These are phyloP conservation scores for Chrysoporthe puriensis DNA, from an alignment of 2,329 filamentous ascomycete species.

Conservation along the genomic window DNA sequence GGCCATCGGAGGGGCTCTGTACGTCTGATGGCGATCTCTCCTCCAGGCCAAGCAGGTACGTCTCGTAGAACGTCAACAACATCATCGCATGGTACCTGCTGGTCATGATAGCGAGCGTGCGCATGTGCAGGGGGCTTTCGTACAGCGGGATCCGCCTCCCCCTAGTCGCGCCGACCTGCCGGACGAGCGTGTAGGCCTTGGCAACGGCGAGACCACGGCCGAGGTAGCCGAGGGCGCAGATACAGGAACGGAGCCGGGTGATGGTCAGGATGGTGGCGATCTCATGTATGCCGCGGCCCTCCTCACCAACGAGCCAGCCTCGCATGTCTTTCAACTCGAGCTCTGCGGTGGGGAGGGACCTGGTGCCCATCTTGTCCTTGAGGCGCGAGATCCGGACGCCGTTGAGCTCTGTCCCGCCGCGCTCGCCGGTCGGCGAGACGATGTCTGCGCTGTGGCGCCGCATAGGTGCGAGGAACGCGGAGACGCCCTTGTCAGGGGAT, in stretches of 20 bases:
- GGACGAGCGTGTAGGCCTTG: constrained; percentile 60
- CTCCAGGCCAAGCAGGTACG: constrained; percentile 57
- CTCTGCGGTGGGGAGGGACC: constrained; percentile 72
- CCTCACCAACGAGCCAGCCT: constrained; percentile 66
- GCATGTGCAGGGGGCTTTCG: constrained; percentile 60
- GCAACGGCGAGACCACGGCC: constrained; percentile 61
- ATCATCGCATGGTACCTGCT: constrained; percentile 60
- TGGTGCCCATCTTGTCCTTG: constrained; percentile 75
- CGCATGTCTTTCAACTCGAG: constrained; percentile 67
- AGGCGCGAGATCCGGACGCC: constrained; percentile 70
- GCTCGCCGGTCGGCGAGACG: constrained; percentile 26
- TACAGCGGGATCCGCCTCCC: constrained; percentile 51
- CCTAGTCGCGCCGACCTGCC: constrained; percentile 52
- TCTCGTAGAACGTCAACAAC: constrained; percentile 58
- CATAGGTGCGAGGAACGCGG: constrained; percentile 69
- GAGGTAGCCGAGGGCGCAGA: constrained; percentile 55
- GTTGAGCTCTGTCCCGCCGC: constrained; percentile 56
- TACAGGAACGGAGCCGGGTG: constrained; percentile 62
- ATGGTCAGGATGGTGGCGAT: constrained; percentile 72
- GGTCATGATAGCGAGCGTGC: constrained; percentile 59
- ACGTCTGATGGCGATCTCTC: constrained; percentile 41
- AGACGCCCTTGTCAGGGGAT: constrained; percentile 51
- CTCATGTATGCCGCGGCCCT: constrained; percentile 69
- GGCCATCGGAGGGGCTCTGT: constrained; percentile 27
- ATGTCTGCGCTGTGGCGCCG: constrained; percentile 44